Evolutionary conservation across 2,329 filamentous ascomycete genomes (phyloP), one percentile per base, ranked within the genome.

Genomic region (Aspergillus thermomutatus): DNA sequence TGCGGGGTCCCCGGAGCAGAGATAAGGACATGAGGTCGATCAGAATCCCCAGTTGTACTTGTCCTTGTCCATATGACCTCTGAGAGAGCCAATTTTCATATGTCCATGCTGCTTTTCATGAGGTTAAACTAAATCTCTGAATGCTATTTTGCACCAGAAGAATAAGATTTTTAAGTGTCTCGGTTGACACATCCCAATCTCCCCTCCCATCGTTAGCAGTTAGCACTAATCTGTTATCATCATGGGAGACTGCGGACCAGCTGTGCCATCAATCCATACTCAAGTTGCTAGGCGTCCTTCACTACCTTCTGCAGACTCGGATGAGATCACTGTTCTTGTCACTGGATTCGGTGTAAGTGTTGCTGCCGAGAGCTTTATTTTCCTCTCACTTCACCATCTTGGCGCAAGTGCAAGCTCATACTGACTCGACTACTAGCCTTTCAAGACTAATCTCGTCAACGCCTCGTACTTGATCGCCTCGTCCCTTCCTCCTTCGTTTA

Each of bases 401-500:
- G 23, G 9, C 40, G 11, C 11, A 17, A 34, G 25, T 27, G 11
- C 21, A 9, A n/a, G n/a, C 5, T 43, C 23, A n/a, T 45, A 14
- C 56, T 58, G 19, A 55, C 55, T 45, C 37, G 40, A 8, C 23
- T 21, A 56, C 49, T 61, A 93, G 90, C 88, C 91, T 1, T 96
- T 95, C 73, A 86, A 87, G 65, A 80, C 87, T 47, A 87, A 87
- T 68, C 84, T 86, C 27, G 77, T 87, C 58, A 96, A 96, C 69
- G 90, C 91, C 8, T 91, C 91, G 3, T 92, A 85, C 82, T 83
- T 92, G 69, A 92, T 96, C 68, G 86, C 88, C 50, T 81, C 79
- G 26, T 79, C 77, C 21, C 83, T 95, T n/a, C 87, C 90, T 3
- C 72, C 82, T 2, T 82, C 83, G 63, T 82, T 92, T 4, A 83